Conservation (phyloP, 2,329 filamentous ascomycete genomes). For the Samsoniella hepiali region DNA sequence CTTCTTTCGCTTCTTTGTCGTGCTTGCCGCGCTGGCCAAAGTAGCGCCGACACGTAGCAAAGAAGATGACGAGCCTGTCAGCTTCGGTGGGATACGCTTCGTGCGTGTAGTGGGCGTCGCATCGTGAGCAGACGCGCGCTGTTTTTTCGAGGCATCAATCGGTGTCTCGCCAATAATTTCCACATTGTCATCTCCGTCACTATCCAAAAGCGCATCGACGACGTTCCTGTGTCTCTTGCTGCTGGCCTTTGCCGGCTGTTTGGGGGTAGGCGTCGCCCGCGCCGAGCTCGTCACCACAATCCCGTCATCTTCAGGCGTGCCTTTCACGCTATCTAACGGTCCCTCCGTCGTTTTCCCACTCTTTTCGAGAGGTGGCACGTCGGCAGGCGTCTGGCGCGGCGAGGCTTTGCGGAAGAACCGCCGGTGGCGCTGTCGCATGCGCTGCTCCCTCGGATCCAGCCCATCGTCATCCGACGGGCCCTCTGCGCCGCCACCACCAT, state of each 20-base stretch:
- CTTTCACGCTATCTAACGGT: neutral
- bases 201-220: neutral
- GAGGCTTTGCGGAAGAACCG: slow-evolving; percentile 27
- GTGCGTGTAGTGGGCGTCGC: neutral
- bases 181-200: neutral
- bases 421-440: slow-evolving; percentile 30
- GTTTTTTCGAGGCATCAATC: neutral
- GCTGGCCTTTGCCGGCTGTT: neutral
- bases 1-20: slow-evolving; percentile 45
- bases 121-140: slow-evolving; percentile 11
- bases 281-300: slow-evolving; percentile 5
- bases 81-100: neutral
- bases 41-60: slow-evolving; percentile 19
- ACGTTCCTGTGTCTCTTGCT: neutral
- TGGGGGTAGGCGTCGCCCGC: neutral
- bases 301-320: neutral
- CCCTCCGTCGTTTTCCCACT: neutral
- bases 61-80: neutral
- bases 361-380: neutral
- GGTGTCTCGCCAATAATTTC: slow-evolving; percentile 17
- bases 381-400: neutral
- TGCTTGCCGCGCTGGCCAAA: slow-evolving; percentile 17
- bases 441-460: slow-evolving; percentile 31
- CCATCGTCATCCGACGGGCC: slow-evolving; percentile 27
- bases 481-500: neutral